These are phyloP conservation scores for Centaurea solstitialis DNA, from an alignment of 129 eudicot genomes.

Conservation along the genomic window DNA sequence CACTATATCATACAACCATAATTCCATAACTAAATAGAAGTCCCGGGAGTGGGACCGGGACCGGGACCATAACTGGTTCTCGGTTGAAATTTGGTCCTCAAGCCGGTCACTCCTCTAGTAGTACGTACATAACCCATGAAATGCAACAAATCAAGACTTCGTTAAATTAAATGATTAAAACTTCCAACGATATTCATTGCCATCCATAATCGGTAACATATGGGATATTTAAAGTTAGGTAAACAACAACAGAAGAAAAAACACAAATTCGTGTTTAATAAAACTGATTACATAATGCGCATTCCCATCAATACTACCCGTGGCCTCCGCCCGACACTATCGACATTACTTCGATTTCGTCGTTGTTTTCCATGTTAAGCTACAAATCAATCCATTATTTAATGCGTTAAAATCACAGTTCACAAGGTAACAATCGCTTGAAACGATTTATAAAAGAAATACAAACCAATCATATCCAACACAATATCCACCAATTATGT, in stretches of 20 bases:
- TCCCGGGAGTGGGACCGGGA: too few relatives aligned
- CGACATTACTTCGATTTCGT: not conserved
- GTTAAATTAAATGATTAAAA: too few relatives aligned
- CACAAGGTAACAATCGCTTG: not conserved
- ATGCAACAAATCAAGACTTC: not conserved
- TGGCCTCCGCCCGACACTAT: not conserved
- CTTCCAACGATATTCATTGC: not conserved
- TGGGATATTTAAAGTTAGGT: not conserved
- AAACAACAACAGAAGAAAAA: not conserved
- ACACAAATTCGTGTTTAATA: not conserved
- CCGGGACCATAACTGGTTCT: too few relatives aligned
- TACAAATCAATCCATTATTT: not conserved
- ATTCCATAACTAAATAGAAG: too few relatives aligned
- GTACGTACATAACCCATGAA: not conserved
- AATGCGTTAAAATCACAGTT: not conserved
- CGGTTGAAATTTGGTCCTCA: not conserved
- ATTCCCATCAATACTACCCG: not conserved
- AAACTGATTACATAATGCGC: too few relatives aligned
- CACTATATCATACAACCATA: too few relatives aligned
- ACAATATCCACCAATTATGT: not conserved
- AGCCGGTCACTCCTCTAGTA: not conserved
- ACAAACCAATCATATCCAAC: not conserved
- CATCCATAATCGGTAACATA: not conserved
- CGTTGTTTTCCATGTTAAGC: not conserved
- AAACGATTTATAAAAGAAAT: not conserved